Percentiles rank a stretch among this genome's conserved stretches.
phyloP scores from a whole-genome alignment of 768 basidiomycete genomes.

The Gymnopilus dilepis region DNA sequence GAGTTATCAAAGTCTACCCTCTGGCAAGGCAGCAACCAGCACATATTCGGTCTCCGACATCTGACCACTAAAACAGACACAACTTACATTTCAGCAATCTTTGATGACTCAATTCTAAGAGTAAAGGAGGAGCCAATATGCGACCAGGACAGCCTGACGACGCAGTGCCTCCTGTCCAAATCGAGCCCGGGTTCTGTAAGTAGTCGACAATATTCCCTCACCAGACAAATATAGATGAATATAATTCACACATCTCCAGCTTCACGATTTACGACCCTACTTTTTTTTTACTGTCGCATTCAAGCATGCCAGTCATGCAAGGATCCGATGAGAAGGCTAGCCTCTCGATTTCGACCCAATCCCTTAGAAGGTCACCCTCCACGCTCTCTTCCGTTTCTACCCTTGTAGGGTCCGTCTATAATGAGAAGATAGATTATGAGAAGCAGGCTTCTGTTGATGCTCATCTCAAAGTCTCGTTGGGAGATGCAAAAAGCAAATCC shows the following conservation, averaged over 20 bases:
- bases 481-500: constrained; percentile 42
- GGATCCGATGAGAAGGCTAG: not conserved
- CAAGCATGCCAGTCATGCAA: constrained; percentile 8
- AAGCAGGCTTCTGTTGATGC: constrained; percentile 5
- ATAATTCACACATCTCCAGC: not conserved
- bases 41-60: not conserved
- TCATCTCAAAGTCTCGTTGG: constrained; percentile 44
- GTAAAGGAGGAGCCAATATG: not conserved
- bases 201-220: too few relatives aligned
- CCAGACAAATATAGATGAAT: not conserved
- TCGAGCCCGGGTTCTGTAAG: too few relatives aligned
- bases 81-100: not conserved
- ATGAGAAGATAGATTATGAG: constrained; percentile 4
- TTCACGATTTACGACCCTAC: not conserved
- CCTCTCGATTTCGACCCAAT: not conserved
- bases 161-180: not conserved
- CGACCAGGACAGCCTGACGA: not conserved
- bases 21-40: not conserved
- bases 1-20: not conserved
- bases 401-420: not conserved
- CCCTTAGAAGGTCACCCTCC: constrained; percentile 4
- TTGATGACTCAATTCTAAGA: not conserved
- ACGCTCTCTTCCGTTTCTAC: constrained; percentile 14
- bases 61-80: not conserved
- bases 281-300: not conserved